These are phyloP conservation scores for Trichosporon sp. DNA, from an alignment of 1,284 basidiomycete genomes.

Conservation along the genomic window DNA sequence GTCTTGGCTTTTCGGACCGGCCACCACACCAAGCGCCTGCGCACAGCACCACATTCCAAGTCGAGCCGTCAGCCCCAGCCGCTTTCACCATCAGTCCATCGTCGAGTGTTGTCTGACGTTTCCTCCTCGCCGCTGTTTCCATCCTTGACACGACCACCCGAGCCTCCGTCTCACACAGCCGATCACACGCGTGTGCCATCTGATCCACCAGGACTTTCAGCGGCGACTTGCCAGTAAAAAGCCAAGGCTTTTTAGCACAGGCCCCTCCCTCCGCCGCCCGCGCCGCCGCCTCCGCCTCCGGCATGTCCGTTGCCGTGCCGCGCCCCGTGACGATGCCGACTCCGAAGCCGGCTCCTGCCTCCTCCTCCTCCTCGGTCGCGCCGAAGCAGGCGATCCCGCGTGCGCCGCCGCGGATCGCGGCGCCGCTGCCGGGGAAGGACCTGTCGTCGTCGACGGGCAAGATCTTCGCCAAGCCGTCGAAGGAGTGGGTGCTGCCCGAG, in stretches of 20 bases:
- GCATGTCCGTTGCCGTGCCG: slow-evolving; percentile 3
- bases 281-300: neutral
- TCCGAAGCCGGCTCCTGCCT: neutral
- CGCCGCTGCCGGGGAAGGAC: slow-evolving; percentile 33
- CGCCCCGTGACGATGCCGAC: neutral
- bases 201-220: neutral
- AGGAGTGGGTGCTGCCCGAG: slow-evolving; percentile 84
- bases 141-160: neutral
- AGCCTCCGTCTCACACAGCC: neutral
- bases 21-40: too few relatives aligned
- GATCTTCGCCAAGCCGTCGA: slow-evolving; percentile 59
- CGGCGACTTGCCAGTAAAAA: neutral
- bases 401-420: slow-evolving; percentile 3
- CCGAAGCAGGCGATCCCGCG: neutral
- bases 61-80: neutral
- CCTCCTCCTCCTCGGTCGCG: slow-evolving; percentile 7
- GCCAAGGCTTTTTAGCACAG: neutral
- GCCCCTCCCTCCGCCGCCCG: neutral
- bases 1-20: neutral
- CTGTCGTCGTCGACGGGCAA: slow-evolving; percentile 47
- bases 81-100: neutral
- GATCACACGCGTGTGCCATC: neutral
- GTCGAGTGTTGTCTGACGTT: neutral
- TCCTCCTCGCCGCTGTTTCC: neutral
- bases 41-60: neutral